Evolutionary conservation across 108 stramenopile genomes (phyloP), one percentile per base, ranked within the genome.

Genomic region (Fragilaria radians): DNA sequence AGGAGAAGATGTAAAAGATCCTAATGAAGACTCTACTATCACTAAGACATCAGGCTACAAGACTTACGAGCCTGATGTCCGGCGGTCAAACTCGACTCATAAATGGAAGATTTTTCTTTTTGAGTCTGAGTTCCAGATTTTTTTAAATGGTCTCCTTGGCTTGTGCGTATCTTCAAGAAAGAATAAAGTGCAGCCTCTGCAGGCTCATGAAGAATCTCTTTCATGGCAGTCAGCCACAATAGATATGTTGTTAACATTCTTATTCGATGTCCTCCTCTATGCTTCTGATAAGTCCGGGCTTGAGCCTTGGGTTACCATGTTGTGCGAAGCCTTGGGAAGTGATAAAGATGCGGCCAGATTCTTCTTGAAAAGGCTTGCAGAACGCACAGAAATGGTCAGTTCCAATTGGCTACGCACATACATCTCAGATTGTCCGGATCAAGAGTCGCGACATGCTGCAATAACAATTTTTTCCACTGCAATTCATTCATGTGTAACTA

Each of bases 91-190:
- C 72, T 74, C 85, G 18, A 90, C 85, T 42, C 93, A 94, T 57
- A 66, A 78, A 48, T 86, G 81, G 75, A 85, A 95, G 59, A 77
- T 79, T 26, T 96, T 94, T 67, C 74, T 96, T 34, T 85, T 98
- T 59, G 93, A 94, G 50, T 47, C 77, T 36, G 95, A 95, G 57
- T 93, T 95, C 59, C 94, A 96, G 57, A 32, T 57, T 14, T 96
- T 96, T 54, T 63, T 98, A 45, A 77, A 79, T 53, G 72, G 81
- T 28, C 67, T 95, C 4, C 76, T 96, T 50, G 74, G 75, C 9
- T 33, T 73, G 0, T 86, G 84, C 45, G 78, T 65, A 9, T 49
- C 67, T 28, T 27, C 58, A 7, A 63, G 45, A 0, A 49, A 25
- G 23, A 18, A 5, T 31, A 59, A 36, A 31, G 24, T 57, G 28